Evolutionary conservation across 192 early-diverging fungal species (phyloP).

Genomic region (Gryganskiella cystojenkinii): DNA sequence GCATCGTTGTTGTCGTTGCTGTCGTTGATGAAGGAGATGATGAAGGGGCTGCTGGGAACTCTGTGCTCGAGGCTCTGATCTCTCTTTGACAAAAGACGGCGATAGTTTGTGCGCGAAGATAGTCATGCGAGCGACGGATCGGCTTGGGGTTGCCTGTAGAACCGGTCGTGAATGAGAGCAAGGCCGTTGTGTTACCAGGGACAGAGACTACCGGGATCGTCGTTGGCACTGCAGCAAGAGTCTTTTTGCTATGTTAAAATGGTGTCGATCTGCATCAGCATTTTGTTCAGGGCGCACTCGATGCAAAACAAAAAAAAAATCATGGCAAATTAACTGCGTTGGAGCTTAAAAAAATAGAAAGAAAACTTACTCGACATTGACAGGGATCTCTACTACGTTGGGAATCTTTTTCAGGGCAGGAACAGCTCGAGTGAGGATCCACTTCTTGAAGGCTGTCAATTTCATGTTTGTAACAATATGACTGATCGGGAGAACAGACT

Average conservation of each 20-base stretch:
- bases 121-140: slow-evolving; percentile 47
- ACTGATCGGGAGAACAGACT: slow-evolving; percentile 44
- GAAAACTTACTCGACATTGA: slow-evolving; percentile 37
- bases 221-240: slow-evolving; percentile 18
- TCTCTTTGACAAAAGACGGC: slow-evolving; percentile 49
- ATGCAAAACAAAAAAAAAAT: not conserved
- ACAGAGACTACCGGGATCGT: slow-evolving; percentile 34
- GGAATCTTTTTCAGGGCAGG: slow-evolving; percentile 49
- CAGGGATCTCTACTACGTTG: slow-evolving; percentile 44
- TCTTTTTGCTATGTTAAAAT: slow-evolving; percentile 23
- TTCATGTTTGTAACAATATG: slow-evolving; percentile 54
- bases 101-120: slow-evolving; percentile 47
- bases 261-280: not conserved
- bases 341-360: not conserved
- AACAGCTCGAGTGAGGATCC: slow-evolving; percentile 43
- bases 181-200: slow-evolving; percentile 35
- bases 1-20: not conserved
- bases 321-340: not conserved
- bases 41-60: not conserved
- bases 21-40: not conserved
- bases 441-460: slow-evolving; percentile 48
- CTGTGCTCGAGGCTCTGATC: slow-evolving; percentile 22
- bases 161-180: slow-evolving; percentile 51
- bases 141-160: slow-evolving; percentile 53
- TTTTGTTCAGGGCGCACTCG: too few species aligned